Base-by-base conservation (phyloP, 1,139 yeast genomes). In the Yamadazyma trypodendri region DNA sequence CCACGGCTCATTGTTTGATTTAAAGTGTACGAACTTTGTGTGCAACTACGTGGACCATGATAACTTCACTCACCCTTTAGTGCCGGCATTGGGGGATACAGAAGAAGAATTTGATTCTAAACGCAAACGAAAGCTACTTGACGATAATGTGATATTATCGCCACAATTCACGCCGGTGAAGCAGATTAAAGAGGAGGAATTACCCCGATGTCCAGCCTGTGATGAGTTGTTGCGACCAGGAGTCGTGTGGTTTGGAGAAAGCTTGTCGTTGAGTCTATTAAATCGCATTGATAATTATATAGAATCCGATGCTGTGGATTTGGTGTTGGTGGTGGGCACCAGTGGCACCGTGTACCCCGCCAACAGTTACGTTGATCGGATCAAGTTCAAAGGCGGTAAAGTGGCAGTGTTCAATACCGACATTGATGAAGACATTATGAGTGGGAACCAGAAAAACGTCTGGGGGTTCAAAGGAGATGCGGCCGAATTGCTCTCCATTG, bases 161-260 rank as follows among this genome's bases (percentile, higher is more conserved):
- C 79, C 81, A 2, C 72, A 72, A 37, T 67, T 72, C 39, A 52
- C 58, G 2, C 79, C 81, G 1, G 71, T 75, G 2, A 67, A 70
- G 16, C 61, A 63, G 15, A 60, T 85, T 2, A 62, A 67, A 1
- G 72, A 66, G 34, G 55, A 61, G 2, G 79, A 80, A 2, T 65
- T 87, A n/a, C 96, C 96, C 1, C 70, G 57, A 32, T 89, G 97
- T 55, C 95, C 96, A 0, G 62, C 64, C 8, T 88, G 97, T 54
- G 57, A 65, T 10, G 61, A 49, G 22, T 56, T 85, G 16, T 60
- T 88, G 39, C 68, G 96, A 20, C 96, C 97, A 0, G 96, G 94
- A 0, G 94, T 89, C 5, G 92, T 87, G 3, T 88, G 96, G 96
- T 87, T 84, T 61, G 96, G 96, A 4, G 97, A 88, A 57, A 73